Base-by-base conservation (phyloP, 2,329 filamentous ascomycete genomes). In the Didymella keratinophila region DNA sequence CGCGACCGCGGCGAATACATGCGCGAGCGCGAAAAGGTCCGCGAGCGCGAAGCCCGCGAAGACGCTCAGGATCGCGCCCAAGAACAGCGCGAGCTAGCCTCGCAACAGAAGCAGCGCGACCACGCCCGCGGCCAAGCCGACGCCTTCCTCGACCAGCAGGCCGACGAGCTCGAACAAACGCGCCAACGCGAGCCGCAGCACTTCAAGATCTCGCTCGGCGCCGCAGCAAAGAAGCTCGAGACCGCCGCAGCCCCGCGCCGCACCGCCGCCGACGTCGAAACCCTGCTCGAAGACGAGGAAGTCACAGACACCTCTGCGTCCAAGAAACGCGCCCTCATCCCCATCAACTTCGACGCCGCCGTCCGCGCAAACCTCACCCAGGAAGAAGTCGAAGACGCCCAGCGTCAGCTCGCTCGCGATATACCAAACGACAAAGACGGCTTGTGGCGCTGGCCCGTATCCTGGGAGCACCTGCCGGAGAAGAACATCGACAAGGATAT, bases 231-330 rank as follows among this genome's bases (percentile, higher is more conserved):
- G 75, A 92, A 87, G 71, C 84, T 83, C 16, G 84, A 83, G 53
- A 79, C 86, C 52, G 83, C 83, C 6, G 79, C 80, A 18, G 81
- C 82, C 48, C 78, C 83, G 14, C 86, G 91, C 59, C 89, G 93
- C 60, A 96, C 92, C 0, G 89, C 96, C 61, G 93, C 93, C 56
- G 95, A 99, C 74, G 92, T 99, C 54, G 95, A 98, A 81, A 92
- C 92, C 30, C 83, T 99, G 0, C 83, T 99, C 64, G 95, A 98
- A 79, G 93, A 98, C 77, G 95, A 98, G 77, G 95, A 98, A 72
- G 56, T 68, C 25, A 60, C 60, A 9, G 91, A 95, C 62, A 81
- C 82, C n/a, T 86, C 90, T 48, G 81, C 83, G 48, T 84, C 85
- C 21, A 86, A 86, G 5, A 91, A 89, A 77, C 87, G 92, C 8